phyloP scores from a whole-genome alignment of 371 early-diverging fungal genomes.

The Rhizopus delemar region DNA sequence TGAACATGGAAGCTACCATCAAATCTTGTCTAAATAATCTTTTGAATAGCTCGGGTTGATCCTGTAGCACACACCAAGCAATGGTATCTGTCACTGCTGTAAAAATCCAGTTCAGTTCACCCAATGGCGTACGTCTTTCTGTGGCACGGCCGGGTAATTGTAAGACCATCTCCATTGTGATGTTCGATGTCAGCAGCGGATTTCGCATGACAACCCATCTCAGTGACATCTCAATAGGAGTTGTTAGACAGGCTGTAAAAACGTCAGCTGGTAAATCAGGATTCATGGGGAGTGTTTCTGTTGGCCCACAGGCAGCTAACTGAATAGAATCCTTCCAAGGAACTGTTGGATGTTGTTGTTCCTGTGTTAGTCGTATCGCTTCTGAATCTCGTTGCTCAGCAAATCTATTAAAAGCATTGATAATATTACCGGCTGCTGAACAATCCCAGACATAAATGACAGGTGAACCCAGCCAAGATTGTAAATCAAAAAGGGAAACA shows the following conservation, averaged over 20 bases:
- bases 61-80: conserved; percentile 92
- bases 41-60: conserved; percentile 86
- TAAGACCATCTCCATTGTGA: conserved; percentile 84
- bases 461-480: conserved; percentile 94
- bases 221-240: conserved; percentile 93
- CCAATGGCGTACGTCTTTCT: conserved; percentile 92
- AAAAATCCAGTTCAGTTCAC: conserved; percentile 98
- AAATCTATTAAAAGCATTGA: conserved; percentile 85
- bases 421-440: conserved; percentile 89
- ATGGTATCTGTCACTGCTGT: conserved; percentile 98
- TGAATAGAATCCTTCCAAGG: conserved; percentile 88
- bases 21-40: conserved; percentile 93
- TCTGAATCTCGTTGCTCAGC: conserved; percentile 85
- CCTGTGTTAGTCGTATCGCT: conserved; percentile 38
- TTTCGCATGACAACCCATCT: conserved; percentile 91
- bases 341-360: conserved; percentile 39
- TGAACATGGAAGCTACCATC: conserved; percentile 92
- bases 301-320: conserved; percentile 88
- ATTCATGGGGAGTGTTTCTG: conserved; percentile 88
- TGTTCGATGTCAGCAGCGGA: conserved; percentile 68
- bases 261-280: conserved; percentile 96
- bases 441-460: conserved; percentile 97
- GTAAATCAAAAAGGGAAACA: conserved; percentile 86
- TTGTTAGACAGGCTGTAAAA: conserved; percentile 94
- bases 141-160: conserved; percentile 87